phyloP scores from a whole-genome alignment of 768 basidiomycete genomes.

The Serpula lacrymans region DNA sequence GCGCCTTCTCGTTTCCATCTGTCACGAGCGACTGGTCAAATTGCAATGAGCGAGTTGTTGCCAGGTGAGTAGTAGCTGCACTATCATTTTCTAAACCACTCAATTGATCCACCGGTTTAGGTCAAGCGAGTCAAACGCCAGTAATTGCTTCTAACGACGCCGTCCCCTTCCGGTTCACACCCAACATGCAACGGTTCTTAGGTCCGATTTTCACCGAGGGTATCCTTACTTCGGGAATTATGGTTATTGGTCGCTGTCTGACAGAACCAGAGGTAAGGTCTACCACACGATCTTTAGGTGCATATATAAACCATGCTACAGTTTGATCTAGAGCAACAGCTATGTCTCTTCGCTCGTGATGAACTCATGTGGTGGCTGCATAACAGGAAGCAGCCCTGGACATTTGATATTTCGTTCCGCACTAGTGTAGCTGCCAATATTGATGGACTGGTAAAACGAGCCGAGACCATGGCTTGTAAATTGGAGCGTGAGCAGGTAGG shows the following conservation, averaged over 20 bases:
- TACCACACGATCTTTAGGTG: not conserved
- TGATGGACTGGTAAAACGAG: conserved; percentile 73
- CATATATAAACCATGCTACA: conserved; percentile 25
- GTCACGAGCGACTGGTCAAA: conserved; percentile 83
- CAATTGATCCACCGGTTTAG: conserved; percentile 4
- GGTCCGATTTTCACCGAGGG: conserved; percentile 90
- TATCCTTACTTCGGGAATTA: conserved; percentile 77
- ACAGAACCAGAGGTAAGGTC: conserved; percentile 82
- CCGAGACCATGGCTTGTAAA: conserved; percentile 84
- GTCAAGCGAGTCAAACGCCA: conserved; percentile 41
- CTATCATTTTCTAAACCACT: not conserved
- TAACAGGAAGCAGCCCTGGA: conserved; percentile 52
- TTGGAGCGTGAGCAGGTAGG: conserved; percentile 77
- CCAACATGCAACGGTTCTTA: conserved; percentile 92
- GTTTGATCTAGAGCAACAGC: conserved; percentile 91
- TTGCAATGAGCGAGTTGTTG: conserved; percentile 90
- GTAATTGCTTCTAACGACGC: conserved; percentile 78
- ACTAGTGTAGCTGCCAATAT: conserved; percentile 55
- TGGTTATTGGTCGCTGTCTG: conserved; percentile 87
- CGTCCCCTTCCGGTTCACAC: conserved; percentile 96
- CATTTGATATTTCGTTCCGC: conserved; percentile 57
- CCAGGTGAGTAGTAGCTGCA: conserved; percentile 53
- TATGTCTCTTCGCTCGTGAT: conserved; percentile 89
- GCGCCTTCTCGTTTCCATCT: conserved; percentile 83
- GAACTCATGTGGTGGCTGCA: conserved; percentile 81